Base-by-base conservation (phyloP, 2,329 filamentous ascomycete genomes). In the Fusarium drepaniforme region DNA sequence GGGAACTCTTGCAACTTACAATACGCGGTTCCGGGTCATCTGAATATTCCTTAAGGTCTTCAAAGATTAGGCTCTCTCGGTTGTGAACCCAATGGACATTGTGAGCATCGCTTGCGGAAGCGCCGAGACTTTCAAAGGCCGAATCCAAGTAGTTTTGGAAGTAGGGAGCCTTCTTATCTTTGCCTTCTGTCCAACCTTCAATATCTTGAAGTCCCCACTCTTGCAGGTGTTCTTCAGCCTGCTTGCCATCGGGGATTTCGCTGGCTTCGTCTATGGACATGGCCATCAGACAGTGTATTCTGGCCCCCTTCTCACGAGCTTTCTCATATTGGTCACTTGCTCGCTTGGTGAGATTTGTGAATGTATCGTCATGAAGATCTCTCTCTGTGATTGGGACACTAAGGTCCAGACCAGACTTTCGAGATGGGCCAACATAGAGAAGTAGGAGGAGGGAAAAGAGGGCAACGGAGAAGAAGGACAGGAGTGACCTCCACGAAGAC, bases 261-360 rank as follows among this genome's bases (percentile, higher is more conserved):
- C 8, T 18, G 18, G 16, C 38, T 8, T 33, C 67, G n/a, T 61
- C 56, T 38, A 46, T 13, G 25, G 67, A 66, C 62, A 62, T 57
- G 11, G 16, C 49, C 38, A 69, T 28, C 21, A 30, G 18, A 25
- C 62, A 69, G 51, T 49, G 57, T 9, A 66, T 46, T 3, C 4
- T 49, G 8, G 13, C 3, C 16, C 67, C 67, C 38, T 69, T 69
- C 1, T 46, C 21, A 8, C n/a, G 12, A 25, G 57, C 67, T 15
- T 16, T 30, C 3, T 62, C 30, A 30, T 66, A 69, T 3, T 16
- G 8, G 23, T 8, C 42, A 3, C 16, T 49, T 49, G n/a, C 38
- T 30, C 67, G 62, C 46, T 66, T 66, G 56, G 62, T 58, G 15
- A 66, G 57, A 56, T 46, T 66, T 11, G n/a, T 16, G 37, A 38